A percentile compares a stretch with the other conserved stretches of the same genome.
Evolutionary conservation across 495 filamentous ascomycete species (phyloP).

Genomic region (Xylaria venustula): DNA sequence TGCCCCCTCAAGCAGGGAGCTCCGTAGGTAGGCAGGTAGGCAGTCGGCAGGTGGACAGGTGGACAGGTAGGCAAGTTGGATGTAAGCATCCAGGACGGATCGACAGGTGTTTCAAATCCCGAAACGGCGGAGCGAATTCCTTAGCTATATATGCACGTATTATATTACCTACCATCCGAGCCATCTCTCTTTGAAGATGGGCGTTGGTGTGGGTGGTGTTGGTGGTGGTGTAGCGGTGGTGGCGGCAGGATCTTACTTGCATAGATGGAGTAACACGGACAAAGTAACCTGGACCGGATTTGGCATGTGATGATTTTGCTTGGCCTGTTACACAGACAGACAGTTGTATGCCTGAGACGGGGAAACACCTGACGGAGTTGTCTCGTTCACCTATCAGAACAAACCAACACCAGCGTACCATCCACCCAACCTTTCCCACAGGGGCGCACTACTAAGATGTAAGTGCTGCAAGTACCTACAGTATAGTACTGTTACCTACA

Average conservation of each 20-base stretch:
- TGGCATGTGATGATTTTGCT: conserved; percentile 10
- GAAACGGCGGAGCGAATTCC: conserved; percentile 8
- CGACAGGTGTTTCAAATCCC: conserved; percentile 7
- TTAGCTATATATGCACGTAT: conserved; percentile 6
- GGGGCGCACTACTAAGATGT: no score
- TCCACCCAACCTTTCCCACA: no score
- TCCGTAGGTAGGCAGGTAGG: no score
- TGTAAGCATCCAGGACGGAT: neutral
- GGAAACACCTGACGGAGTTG: neutral
- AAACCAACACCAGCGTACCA: no score
- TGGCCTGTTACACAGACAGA: neutral
- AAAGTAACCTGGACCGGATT: no score
- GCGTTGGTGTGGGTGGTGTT: neutral
- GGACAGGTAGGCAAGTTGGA: neutral
- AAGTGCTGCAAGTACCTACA: neutral
- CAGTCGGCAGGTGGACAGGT: no score
- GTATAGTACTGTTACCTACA: no score
- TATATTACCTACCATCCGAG: neutral
- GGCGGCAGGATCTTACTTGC: conserved; percentile 4
- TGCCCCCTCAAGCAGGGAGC: no score
- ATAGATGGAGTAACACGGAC: neutral
- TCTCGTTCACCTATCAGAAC: neutral
- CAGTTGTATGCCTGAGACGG: neutral
- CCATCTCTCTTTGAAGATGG: neutral
- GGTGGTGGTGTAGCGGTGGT: neutral